Evolutionary conservation across 257 asterid genomes (phyloP).

Genomic region (Coffea canephora): DNA sequence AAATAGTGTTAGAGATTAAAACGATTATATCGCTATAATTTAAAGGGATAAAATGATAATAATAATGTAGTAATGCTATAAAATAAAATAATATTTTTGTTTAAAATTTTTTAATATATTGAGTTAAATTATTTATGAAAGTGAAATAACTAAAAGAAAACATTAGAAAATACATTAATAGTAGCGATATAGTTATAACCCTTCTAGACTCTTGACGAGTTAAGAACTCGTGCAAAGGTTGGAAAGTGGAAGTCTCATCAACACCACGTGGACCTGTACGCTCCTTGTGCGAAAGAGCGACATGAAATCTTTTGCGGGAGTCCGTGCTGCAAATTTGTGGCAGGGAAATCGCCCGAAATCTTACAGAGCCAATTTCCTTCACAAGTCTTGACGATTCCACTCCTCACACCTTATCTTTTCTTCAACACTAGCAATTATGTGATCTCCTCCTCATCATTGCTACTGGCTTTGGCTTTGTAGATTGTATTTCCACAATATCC

Average conservation of each 20-base stretch:
- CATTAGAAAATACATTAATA: too few relatives aligned
- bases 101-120: too few relatives aligned
- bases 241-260: constrained; percentile 8
- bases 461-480: neutral
- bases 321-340: constrained; percentile 35
- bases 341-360: constrained; percentile 33
- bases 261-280: constrained; percentile 7
- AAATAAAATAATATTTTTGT: too few relatives aligned
- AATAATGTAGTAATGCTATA: too few relatives aligned
- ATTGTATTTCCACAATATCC: neutral
- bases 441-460: neutral
- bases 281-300: constrained; percentile 21
- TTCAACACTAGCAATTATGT: neutral
- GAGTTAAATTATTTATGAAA: too few relatives aligned
- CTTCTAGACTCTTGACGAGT: too few relatives aligned
- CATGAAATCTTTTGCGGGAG: constrained; percentile 21
- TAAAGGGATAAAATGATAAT: too few relatives aligned
- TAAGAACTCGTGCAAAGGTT: neutral
- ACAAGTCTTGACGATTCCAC: constrained; percentile 20
- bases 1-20: too few relatives aligned
- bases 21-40: too few relatives aligned
- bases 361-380: constrained; percentile 38
- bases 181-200: too few relatives aligned
- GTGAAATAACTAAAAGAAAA: too few relatives aligned
- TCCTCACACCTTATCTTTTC: constrained; percentile 42